Evolutionary conservation across 2,329 filamentous ascomycete genomes (phyloP).

Genomic region (Colletotrichum caudatum): DNA sequence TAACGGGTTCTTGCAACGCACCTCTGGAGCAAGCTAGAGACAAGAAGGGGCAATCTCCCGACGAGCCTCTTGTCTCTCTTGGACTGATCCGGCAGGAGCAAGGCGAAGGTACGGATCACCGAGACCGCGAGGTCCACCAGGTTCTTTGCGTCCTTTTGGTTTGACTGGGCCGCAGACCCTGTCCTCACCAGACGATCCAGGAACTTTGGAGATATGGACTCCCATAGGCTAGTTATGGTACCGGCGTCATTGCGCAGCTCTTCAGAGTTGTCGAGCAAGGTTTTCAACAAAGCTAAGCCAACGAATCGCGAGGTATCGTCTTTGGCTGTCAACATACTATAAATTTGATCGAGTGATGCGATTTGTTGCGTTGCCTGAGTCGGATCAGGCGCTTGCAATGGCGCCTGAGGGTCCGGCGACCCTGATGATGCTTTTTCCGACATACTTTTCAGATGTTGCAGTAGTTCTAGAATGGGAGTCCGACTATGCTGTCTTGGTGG

Average conservation of each 20-base stretch:
- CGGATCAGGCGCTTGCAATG: conserved; percentile 16
- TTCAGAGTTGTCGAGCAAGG: conserved; percentile 71
- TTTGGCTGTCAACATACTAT: conserved; percentile 67
- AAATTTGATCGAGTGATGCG: conserved; percentile 61
- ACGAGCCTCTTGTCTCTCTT: conserved; percentile 61
- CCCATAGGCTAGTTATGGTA: conserved; percentile 66
- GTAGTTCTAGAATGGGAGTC: neutral
- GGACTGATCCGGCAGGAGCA: conserved; percentile 64
- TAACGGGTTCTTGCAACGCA: conserved; percentile 44
- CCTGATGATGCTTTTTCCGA: neutral
- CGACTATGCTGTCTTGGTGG: neutral
- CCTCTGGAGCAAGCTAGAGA: conserved; percentile 67
- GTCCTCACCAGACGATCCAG: conserved; percentile 72
- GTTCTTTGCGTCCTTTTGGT: conserved; percentile 62
- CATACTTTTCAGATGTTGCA: neutral
- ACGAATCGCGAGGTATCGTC: conserved; percentile 78
- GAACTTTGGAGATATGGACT: conserved; percentile 71
- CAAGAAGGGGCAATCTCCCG: conserved; percentile 64
- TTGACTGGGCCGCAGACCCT: conserved; percentile 53
- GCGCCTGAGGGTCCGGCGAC: conserved; percentile 7
- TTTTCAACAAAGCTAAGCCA: conserved; percentile 73
- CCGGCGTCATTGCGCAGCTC: conserved; percentile 62
- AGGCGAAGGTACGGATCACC: conserved; percentile 71
- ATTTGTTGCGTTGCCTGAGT: conserved; percentile 26
- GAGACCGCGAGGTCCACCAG: conserved; percentile 74